Base-by-base conservation (phyloP, 2,329 filamentous ascomycete species). In the Xylariaceae sp. region DNA sequence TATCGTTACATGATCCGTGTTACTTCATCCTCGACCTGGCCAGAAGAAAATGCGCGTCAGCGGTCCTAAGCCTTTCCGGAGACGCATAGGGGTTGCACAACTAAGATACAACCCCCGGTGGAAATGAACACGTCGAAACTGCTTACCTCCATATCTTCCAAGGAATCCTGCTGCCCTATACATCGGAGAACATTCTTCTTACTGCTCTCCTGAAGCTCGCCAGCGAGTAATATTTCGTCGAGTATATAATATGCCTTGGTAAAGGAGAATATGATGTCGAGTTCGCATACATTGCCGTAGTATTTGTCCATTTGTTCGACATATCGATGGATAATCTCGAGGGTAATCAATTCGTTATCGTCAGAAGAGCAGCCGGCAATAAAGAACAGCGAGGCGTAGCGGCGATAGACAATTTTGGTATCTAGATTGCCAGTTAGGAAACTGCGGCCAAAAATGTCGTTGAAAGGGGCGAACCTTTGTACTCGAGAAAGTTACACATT, bases 221-320 rank as follows among this genome's bases (percentile, higher is more conserved):
- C 95, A 5, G 95, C 95, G 66, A 99, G 82, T 65, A 99, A 82
- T 61, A 99, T 84, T 79, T 99, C 95, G 74, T 99, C 95, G 43
- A 99, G 86, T 67, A 99, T 99, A 78, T 98, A 99, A 78, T 99
- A 99, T 58, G 95, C 95, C 78, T 99, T 99, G 69, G 96, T 96
- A 76, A 99, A 99, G 75, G 96, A 98, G 85, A 99, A 99, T 76
- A 99, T 99, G 78, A 98, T 97, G 76, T 98, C 93, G 64, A 99
- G 86, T 80, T 99, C 95, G 87, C 95, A 99, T 58, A 99, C 95
- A 76, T 99, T 99, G 76, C 95, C 95, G 76, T 98, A 99, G 81
- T 99, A 99, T 77, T 99, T 99, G 83, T 99, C 95, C 95, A 99
- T 99, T 79, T 99, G 95, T 78, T 99, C 95, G 73, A 99, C 95